Conservation (phyloP, 768 basidiomycete species). For the Lactifluus pinguis region DNA sequence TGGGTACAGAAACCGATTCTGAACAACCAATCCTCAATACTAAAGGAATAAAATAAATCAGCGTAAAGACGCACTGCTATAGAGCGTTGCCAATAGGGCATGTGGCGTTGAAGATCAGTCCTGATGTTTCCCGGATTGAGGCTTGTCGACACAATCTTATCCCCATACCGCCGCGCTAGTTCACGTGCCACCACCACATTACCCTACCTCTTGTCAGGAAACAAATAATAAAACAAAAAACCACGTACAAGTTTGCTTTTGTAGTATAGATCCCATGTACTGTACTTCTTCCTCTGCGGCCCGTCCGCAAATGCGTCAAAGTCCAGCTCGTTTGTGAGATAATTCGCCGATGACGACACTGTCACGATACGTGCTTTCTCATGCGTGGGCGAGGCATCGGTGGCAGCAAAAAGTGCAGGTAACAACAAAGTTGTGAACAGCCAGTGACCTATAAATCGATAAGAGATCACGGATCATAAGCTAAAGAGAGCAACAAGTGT, state of each 20-base stretch:
- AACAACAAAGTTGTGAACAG: constrained; percentile 48
- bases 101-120: constrained; percentile 6
- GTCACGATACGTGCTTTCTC: constrained; percentile 41
- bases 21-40: too few species aligned
- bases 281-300: constrained; percentile 18
- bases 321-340: constrained; percentile 27
- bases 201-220: constrained; percentile 21
- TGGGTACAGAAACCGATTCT: neutral
- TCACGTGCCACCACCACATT: constrained; percentile 38
- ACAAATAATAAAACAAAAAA: too few species aligned
- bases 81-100: neutral
- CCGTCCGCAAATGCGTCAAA: constrained; percentile 31
- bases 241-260: constrained; percentile 39
- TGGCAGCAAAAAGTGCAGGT: constrained; percentile 36
- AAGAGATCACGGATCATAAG: neutral
- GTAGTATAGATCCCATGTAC: constrained; percentile 17
- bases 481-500: neutral
- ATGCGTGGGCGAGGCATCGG: constrained; percentile 29
- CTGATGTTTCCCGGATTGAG: constrained; percentile 31
- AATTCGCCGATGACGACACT: constrained; percentile 34
- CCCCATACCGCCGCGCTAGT: constrained; percentile 37
- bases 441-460: constrained; percentile 39
- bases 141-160: constrained; percentile 37
- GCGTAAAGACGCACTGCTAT: neutral
- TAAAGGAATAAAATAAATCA: too few species aligned